These are phyloP conservation scores for Glycine tomentella DNA, from an alignment of 306 rosid genomes.

Conservation along the genomic window DNA sequence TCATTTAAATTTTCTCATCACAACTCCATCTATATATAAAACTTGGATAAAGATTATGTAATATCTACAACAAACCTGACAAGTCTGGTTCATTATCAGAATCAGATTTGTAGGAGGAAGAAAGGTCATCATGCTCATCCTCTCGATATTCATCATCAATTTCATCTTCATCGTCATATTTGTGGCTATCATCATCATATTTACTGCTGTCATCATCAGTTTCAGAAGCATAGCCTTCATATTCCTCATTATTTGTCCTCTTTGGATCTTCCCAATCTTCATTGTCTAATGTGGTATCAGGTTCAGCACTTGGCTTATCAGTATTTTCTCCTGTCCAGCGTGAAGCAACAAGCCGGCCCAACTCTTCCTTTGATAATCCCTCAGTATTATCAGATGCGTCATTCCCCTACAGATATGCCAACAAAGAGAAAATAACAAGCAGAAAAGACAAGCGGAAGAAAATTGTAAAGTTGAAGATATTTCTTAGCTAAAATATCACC, in stretches of 20 bases:
- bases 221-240: slow-evolving; percentile 85
- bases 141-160: slow-evolving; percentile 64
- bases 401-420: slow-evolving; percentile 57
- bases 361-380: slow-evolving; percentile 90
- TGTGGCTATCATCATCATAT: slow-evolving; percentile 68
- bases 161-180: slow-evolving; percentile 72
- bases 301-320: slow-evolving; percentile 56
- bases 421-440: slow-evolving; percentile 42
- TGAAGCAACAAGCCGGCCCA: slow-evolving; percentile 98
- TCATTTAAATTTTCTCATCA: slow-evolving; percentile 39
- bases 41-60: slow-evolving; percentile 42
- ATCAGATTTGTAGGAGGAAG: slow-evolving; percentile 72
- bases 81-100: slow-evolving; percentile 63
- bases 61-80: slow-evolving; percentile 67
- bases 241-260: slow-evolving; percentile 60
- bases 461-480: slow-evolving; percentile 28
- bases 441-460: not conserved
- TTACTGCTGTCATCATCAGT: slow-evolving; percentile 71
- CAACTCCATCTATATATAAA: slow-evolving; percentile 31
- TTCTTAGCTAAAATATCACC: slow-evolving; percentile 16
- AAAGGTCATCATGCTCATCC: slow-evolving; percentile 64
- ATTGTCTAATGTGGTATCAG: slow-evolving; percentile 51
- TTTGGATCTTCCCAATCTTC: slow-evolving; percentile 57
- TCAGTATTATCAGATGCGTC: slow-evolving; percentile 67
- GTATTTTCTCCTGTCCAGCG: slow-evolving; percentile 95